These are phyloP conservation scores for Chenopodium berlandieri DNA, from an alignment of 148 eudicot genomes.

Conservation along the genomic window DNA sequence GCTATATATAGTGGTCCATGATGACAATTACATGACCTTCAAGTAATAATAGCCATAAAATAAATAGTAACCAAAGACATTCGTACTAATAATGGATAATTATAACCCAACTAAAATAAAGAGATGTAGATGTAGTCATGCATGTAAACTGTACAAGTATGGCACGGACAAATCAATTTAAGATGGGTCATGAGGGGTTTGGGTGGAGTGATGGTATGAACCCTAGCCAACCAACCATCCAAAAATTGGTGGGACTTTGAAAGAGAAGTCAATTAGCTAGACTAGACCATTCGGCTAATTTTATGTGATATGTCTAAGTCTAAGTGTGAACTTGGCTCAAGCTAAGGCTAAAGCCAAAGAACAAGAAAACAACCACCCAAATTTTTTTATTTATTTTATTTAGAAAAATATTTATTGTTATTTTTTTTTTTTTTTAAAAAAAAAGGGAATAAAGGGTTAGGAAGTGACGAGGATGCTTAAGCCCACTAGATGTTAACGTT, in stretches of 20 bases:
- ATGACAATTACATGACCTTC: not conserved
- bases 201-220: not conserved
- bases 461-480: constrained; percentile 5
- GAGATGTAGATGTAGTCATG: not conserved
- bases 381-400: too few species aligned
- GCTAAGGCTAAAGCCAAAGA: not conserved
- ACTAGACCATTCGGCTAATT: not conserved
- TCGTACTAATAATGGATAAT: not conserved
- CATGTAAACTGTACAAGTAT: too few species aligned
- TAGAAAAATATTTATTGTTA: not conserved
- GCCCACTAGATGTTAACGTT: constrained; percentile 2
- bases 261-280: not conserved
- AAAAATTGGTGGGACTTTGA: not conserved
- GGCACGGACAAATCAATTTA: not conserved
- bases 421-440: too few species aligned
- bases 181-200: not conserved
- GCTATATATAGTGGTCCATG: not conserved
- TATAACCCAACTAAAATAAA: not conserved
- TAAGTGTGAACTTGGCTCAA: not conserved
- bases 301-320: not conserved
- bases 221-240: constrained; percentile 7
- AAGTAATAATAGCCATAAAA: not conserved
- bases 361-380: not conserved
- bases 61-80: not conserved
- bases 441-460: not conserved